Conservation (phyloP, 108 stramenopile species). For the Nitzschia sp. region DNA sequence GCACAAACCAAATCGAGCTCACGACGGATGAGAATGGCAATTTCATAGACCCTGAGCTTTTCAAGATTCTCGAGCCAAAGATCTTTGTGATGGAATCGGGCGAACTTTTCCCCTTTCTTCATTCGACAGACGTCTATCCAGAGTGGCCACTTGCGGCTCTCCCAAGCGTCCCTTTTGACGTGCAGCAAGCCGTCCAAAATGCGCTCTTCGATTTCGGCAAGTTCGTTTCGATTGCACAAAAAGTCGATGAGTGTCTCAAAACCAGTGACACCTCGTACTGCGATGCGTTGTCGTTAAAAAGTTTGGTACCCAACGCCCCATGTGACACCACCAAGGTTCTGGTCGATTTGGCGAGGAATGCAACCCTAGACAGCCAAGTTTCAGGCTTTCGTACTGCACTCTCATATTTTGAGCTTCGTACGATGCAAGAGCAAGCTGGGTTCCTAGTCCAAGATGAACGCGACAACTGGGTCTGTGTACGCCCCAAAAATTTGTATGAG, state of each 20-base stretch:
- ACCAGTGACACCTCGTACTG: not conserved
- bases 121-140: conserved; percentile 32
- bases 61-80: conserved; percentile 32
- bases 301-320: not conserved
- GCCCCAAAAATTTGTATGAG: conserved; percentile 31
- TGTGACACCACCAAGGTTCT: conserved; percentile 21
- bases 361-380: conserved; percentile 14
- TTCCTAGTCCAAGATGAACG: conserved; percentile 18
- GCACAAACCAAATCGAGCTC: conserved; percentile 35
- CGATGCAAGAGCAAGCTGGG: conserved; percentile 24
- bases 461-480: conserved; percentile 18
- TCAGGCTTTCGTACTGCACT: conserved; percentile 31
- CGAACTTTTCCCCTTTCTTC: conserved; percentile 33
- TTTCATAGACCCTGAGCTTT: conserved; percentile 18
- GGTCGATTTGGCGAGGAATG: not conserved
- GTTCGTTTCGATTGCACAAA: conserved; percentile 9
- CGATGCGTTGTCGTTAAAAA: not conserved
- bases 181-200: conserved; percentile 34
- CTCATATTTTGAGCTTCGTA: conserved; percentile 36
- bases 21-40: conserved; percentile 20
- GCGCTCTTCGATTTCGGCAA: conserved; percentile 20
- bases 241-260: conserved; percentile 10
- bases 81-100: conserved; percentile 33
- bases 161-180: conserved; percentile 24
- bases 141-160: conserved; percentile 46